phyloP scores from a whole-genome alignment of 495 filamentous ascomycete species.

The Neohortaea acidophila region DNA sequence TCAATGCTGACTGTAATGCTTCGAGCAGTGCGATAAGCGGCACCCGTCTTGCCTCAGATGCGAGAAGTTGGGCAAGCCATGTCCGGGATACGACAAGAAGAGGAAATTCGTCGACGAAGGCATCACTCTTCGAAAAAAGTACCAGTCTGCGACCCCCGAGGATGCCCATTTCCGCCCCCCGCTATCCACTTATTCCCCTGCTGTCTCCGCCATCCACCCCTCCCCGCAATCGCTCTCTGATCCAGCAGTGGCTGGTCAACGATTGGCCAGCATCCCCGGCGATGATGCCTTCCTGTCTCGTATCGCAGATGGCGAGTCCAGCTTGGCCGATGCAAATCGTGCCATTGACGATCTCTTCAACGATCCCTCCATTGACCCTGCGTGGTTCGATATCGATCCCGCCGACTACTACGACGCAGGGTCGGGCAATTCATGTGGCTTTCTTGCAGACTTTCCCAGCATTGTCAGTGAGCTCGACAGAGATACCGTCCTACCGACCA shows the following conservation, averaged over 20 bases:
- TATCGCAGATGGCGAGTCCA: no score
- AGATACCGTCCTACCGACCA: background rate
- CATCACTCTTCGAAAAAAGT: slow-evolving; percentile 13
- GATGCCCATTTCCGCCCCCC: no score
- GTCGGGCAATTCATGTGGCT: slow-evolving; percentile 13
- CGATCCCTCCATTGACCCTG: slow-evolving; percentile 9
- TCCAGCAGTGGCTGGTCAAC: no score
- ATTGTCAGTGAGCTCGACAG: slow-evolving; percentile 16
- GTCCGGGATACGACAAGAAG: slow-evolving; percentile 19
- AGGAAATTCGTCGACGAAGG: slow-evolving; percentile 18
- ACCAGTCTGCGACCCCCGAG: no score
- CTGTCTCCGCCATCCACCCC: no score
- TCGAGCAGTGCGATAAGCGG: slow-evolving; percentile 10
- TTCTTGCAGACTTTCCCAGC: slow-evolving; percentile 8
- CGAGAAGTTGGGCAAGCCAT: slow-evolving; percentile 16
- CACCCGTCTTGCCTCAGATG: slow-evolving; percentile 10
- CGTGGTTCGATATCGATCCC: slow-evolving; percentile 14
- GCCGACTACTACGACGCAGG: slow-evolving; percentile 2
- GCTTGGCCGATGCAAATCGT: no score
- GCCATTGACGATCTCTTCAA: slow-evolving; percentile 1
- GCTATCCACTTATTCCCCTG: no score
- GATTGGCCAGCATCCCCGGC: no score
- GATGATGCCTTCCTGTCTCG: no score
- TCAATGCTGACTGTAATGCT: background rate
- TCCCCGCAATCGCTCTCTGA: no score